Base-by-base conservation (phyloP, 140 eudicot species). In the Eryngium alpinum region DNA sequence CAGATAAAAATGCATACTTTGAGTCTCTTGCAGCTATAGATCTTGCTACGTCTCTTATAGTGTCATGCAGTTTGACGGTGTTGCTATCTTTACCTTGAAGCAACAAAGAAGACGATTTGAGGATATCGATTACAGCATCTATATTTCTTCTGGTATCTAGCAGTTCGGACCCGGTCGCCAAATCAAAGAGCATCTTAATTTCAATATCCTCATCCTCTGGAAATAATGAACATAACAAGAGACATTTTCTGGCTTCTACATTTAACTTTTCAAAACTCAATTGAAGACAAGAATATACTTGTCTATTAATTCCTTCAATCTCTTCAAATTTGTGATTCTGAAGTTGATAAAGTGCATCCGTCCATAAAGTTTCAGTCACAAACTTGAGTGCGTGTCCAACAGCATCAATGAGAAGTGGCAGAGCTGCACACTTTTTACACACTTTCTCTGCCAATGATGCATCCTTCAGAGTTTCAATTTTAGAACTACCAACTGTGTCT, bases 201-300 rank as follows among this genome's bases (percentile, higher is more conserved):
- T 28, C 1, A 31, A 81, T 73, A 6, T 33, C 63, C 57, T 50
- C 22, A 31, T 81, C 80, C 38, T 81, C 84, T 0, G 29, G 72
- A 60, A 70, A 81, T 31, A 81, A 71, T 16, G 79, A 70, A 53
- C 84, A 81, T 43, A 81, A 46, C 19, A 81, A 22, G 34, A 81
- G 46, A 44, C 78, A 81, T 12, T 63, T 27, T 34, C 53, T 32
- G 7, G 84, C 25, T 16, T 81, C 70, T 49, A 19, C 31, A 15
- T 22, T 21, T 9, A 81, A 24, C 18, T 72, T 31, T 6, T 81
- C 74, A n/a, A 72, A 81, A 73, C 84, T 81, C 72, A 73, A 6
- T 6, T 25, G 21, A 10, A 81, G 21, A 29, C 18, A 33, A 7
- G 19, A 3, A 28, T 72, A 81, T 5, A 13, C 75, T 33, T 46